phyloP scores from a whole-genome alignment of 768 basidiomycete species.

The Suillus cothurnatus region DNA sequence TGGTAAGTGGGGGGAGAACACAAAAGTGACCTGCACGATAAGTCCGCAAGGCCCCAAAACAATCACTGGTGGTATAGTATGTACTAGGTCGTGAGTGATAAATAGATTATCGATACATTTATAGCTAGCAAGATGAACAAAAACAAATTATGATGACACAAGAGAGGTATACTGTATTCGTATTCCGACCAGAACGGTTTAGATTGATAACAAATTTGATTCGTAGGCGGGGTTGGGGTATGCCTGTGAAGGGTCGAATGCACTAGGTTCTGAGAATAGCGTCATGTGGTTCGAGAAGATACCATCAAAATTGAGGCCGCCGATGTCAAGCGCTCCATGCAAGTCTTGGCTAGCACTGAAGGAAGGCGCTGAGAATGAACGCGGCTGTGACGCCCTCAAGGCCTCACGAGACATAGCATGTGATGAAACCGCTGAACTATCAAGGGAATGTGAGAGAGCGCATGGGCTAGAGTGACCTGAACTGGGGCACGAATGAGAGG shows the following conservation, averaged over 20 bases:
- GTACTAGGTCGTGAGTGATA: background rate
- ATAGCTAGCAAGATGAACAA: background rate
- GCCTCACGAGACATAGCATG: constrained; percentile 18
- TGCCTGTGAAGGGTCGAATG: constrained; percentile 23
- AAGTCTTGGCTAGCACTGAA: constrained; percentile 1
- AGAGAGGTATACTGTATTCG: constrained; percentile 24
- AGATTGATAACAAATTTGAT: constrained; percentile 15
- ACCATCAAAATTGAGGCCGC: constrained; percentile 19
- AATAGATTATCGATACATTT: constrained; percentile 6
- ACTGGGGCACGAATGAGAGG: constrained; percentile 33
- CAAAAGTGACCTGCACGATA: background rate
- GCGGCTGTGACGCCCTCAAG: constrained; percentile 17
- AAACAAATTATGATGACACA: background rate
- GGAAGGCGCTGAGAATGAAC: constrained; percentile 23
- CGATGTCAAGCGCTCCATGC: background rate
- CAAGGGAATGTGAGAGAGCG: constrained; percentile 31
- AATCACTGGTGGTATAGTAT: constrained; percentile 3
- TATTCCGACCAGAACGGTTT: constrained; percentile 5
- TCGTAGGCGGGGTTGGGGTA: constrained; percentile 27
- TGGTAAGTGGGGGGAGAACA: background rate
- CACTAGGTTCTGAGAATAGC: constrained; percentile 25
- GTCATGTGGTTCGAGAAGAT: constrained; percentile 30
- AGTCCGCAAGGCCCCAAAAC: background rate
- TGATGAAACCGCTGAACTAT: constrained; percentile 25
- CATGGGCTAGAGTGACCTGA: constrained; percentile 34